phyloP scores from a whole-genome alignment of 2,329 filamentous ascomycete genomes.

The Pseudogymnoascus sp. region DNA sequence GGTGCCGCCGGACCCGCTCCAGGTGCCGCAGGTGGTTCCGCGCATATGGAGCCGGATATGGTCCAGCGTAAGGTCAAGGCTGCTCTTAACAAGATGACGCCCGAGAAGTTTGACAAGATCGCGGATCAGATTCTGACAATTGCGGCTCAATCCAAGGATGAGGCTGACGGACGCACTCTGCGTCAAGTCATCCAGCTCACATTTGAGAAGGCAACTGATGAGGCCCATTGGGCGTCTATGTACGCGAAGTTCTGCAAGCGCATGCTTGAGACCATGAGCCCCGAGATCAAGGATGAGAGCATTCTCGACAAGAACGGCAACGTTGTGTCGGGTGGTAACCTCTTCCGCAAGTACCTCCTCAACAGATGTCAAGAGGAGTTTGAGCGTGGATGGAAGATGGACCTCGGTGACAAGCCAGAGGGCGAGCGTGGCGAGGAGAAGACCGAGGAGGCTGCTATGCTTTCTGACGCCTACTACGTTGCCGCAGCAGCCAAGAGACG shows the following conservation, averaged over 20 bases:
- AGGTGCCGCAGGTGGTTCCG: slow-evolving; percentile 37
- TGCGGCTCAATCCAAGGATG: slow-evolving; percentile 89
- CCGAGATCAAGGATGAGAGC: slow-evolving; percentile 89
- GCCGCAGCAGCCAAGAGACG: slow-evolving; percentile 91
- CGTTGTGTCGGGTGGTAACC: slow-evolving; percentile 79
- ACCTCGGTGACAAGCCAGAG: slow-evolving; percentile 71
- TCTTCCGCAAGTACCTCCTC: slow-evolving; percentile 97
- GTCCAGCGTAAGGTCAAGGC: slow-evolving; percentile 99
- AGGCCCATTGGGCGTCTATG: slow-evolving; percentile 97
- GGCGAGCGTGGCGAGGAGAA: slow-evolving; percentile 47
- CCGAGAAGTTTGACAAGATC: slow-evolving; percentile 96
- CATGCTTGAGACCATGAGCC: slow-evolving; percentile 92
- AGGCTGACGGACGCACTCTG: slow-evolving; percentile 85
- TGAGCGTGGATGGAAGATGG: slow-evolving; percentile 91
- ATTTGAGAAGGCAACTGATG: slow-evolving; percentile 97
- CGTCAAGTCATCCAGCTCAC: slow-evolving; percentile 98
- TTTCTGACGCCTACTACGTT: slow-evolving; percentile 94
- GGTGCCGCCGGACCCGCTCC: slow-evolving; percentile 35
- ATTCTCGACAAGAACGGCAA: slow-evolving; percentile 85
- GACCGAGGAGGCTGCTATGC: slow-evolving; percentile 63
- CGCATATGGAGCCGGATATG: slow-evolving; percentile 75
- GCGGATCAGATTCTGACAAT: slow-evolving; percentile 88
- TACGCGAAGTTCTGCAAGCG: slow-evolving; percentile 97
- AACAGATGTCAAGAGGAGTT: slow-evolving; percentile 99
- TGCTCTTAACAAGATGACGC: slow-evolving; percentile 98